Base-by-base conservation (phyloP, 2,329 filamentous ascomycete species). In the Leptoxyphium fumago region DNA sequence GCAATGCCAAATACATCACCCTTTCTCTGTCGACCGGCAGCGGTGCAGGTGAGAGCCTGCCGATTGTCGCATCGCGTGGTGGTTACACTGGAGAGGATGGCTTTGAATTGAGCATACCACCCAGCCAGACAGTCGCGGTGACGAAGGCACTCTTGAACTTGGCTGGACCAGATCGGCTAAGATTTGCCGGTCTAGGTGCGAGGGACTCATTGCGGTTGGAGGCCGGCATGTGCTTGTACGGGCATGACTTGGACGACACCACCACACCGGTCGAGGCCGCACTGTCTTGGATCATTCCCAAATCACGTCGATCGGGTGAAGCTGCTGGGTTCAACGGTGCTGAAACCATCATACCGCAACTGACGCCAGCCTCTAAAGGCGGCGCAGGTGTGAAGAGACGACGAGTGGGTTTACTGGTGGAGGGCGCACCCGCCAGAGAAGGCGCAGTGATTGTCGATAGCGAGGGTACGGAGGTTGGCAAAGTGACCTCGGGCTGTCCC, bases 211-310 rank as follows among this genome's bases (percentile, higher is more conserved):
- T 98, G 47, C 80, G 91, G 40, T 78, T 98, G 28, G 91, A 98
- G 68, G 91, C 91, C 0, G 91, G 91, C 48, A 94, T 98, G 89
- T 98, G 91, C 64, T 74, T 98, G n/a, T 98, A 98, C 67, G 91
- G 91, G n/a, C 86, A 96, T 66, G 91, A 98, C 63, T 75, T 98
- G 32, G 80, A 93, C 61, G 89, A 94, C 46, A 69, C 69, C 0
- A 82, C 75, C 10, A 84, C 81, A 1, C 80, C 81, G 1, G 77
- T 82, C 4, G 75, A 78, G 58, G 80, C 74, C 1, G 72, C 69
- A 1, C 65, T 85, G 0, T 71, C 71, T 47, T 98, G 91, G 89
- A 76, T 95, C 57, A 80, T 98, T 47, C 80, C 83, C 50, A 87
- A 86, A 59, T 77, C 81, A 45, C 78, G 89, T 14, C 80, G 80